Conservation (phyloP, 306 rosid species). For the Lotus japonicus region DNA sequence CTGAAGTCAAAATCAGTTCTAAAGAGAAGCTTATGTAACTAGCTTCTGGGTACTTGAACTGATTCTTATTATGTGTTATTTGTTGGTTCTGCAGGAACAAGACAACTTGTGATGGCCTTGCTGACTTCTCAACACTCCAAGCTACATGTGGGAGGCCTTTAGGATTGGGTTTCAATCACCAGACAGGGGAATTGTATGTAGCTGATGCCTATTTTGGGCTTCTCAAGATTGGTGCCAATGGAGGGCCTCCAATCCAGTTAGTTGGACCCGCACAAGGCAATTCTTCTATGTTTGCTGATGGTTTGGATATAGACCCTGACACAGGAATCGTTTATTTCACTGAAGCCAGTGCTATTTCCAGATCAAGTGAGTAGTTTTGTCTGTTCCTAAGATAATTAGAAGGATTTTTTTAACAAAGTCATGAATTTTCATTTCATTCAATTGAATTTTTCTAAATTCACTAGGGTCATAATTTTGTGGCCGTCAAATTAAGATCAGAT, state of each 20-base stretch:
- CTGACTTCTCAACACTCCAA: conserved; percentile 31
- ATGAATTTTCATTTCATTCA: too few relatives aligned
- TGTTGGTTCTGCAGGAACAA: conserved; percentile 25
- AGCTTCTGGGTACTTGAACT: too few relatives aligned
- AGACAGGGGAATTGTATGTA: conserved; percentile 22
- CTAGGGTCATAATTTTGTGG: too few relatives aligned
- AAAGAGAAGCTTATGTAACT: too few relatives aligned
- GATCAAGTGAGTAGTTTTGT: conserved; percentile 16
- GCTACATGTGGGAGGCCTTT: conserved; percentile 50
- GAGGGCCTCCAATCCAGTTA: conserved; percentile 23
- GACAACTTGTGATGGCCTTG: conserved; percentile 39
- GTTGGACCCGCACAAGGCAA: not conserved
- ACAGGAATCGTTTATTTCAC: conserved; percentile 46
- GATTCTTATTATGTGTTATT: not conserved
- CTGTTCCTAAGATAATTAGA: not conserved
- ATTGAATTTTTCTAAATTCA: too few relatives aligned
- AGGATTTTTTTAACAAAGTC: too few relatives aligned
- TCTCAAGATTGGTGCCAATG: conserved; percentile 14
- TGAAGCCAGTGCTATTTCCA: conserved; percentile 25
- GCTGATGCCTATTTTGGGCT: conserved; percentile 46
- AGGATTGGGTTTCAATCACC: conserved; percentile 35
- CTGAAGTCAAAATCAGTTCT: too few relatives aligned
- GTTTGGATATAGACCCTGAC: conserved; percentile 31
- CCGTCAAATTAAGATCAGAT: too few relatives aligned
- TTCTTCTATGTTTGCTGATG: conserved; percentile 12